phyloP scores from a whole-genome alignment of 371 early-diverging fungal species.

The Saksenaea vasiformis region DNA sequence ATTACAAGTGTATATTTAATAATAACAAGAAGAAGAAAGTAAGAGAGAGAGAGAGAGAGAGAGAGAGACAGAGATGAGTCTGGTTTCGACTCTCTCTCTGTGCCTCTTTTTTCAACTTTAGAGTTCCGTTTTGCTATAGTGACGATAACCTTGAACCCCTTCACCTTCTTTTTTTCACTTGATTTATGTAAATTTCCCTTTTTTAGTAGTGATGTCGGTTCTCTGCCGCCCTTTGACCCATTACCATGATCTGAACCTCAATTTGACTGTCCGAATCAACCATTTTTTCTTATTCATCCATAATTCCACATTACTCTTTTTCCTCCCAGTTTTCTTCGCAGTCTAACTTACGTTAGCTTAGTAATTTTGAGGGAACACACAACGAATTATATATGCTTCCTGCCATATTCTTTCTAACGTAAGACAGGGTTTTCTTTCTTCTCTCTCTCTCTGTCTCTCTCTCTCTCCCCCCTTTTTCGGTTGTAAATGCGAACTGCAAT shows the following conservation, averaged over 20 bases:
- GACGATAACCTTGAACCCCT: neutral
- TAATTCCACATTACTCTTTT: neutral
- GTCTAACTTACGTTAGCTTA: neutral
- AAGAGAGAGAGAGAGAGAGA: too few relatives aligned
- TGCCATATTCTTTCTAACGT: neutral
- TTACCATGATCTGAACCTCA: too few relatives aligned
- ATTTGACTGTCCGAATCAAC: too few relatives aligned
- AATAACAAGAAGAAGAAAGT: neutral
- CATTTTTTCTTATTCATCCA: neutral
- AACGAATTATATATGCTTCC: neutral
- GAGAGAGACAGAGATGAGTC: too few relatives aligned
- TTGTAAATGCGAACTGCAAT: neutral
- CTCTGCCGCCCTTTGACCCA: too few relatives aligned
- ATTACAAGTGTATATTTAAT: too few relatives aligned
- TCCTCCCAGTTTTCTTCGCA: neutral
- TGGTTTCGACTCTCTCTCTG: too few relatives aligned
- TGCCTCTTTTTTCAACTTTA: neutral
- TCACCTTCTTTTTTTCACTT: neutral
- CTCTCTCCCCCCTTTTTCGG: neutral
- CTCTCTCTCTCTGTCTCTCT: too few relatives aligned
- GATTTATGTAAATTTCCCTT: neutral
- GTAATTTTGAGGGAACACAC: neutral
- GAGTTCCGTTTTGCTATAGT: slow-evolving; percentile 5
- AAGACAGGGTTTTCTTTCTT: neutral
- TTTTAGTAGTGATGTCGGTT: neutral